Percentiles rank a stretch among this genome's conserved stretches.
These are phyloP conservation scores for Blastomyces gilchristii DNA, from an alignment of 2,329 filamentous ascomycete genomes.

Conservation along the genomic window DNA sequence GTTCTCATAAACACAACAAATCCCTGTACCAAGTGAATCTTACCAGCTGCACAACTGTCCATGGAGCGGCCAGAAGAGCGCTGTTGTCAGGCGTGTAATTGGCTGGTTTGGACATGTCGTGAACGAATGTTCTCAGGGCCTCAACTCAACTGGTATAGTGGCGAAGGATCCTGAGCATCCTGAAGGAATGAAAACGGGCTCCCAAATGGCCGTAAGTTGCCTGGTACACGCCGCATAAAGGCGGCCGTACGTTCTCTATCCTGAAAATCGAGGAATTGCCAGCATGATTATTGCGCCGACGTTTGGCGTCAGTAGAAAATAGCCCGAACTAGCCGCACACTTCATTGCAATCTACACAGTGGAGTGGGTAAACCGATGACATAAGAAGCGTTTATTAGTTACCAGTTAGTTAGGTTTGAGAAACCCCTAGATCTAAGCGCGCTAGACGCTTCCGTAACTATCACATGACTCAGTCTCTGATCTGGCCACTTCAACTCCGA, in stretches of 20 bases:
- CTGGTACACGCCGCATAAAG: neutral
- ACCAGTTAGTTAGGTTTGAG: neutral
- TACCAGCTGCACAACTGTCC: constrained; percentile 32
- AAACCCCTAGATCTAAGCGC: neutral
- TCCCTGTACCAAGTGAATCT: constrained; percentile 9
- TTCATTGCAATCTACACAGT: no score
- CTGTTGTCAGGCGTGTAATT: constrained; percentile 31
- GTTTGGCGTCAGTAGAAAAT: neutral
- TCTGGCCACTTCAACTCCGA: constrained; percentile 6
- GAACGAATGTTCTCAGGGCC: neutral
- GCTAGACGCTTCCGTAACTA: neutral
- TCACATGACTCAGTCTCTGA: constrained; percentile 4
- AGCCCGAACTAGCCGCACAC: neutral
- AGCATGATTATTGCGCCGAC: neutral
- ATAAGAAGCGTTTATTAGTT: neutral
- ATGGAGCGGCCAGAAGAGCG: constrained; percentile 29
- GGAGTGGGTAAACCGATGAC: neutral
- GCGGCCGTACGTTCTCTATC: neutral
- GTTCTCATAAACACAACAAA: neutral
- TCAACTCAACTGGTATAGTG: constrained; percentile 1
- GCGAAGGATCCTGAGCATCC: neutral
- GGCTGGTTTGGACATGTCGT: constrained; percentile 30
- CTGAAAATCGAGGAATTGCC: neutral
- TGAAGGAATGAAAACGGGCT: neutral
- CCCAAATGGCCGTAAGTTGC: neutral